These are phyloP conservation scores for Colletotrichum sp. DNA, from an alignment of 2,329 filamentous ascomycete species.

Conservation along the genomic window DNA sequence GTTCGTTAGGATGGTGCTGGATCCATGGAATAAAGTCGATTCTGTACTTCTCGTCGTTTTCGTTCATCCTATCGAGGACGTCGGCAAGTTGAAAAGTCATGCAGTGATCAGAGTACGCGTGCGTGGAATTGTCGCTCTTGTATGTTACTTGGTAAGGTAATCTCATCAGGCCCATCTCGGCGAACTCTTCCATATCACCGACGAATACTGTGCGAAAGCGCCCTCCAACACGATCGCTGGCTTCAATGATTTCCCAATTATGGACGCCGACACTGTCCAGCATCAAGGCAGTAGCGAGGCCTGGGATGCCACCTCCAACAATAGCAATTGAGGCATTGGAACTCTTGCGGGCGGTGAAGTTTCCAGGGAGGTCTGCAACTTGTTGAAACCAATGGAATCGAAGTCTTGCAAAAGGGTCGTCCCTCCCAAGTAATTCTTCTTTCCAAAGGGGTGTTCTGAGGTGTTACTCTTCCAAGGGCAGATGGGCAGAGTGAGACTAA, in stretches of 20 bases:
- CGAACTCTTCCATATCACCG: conserved; percentile 57
- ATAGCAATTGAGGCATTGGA: conserved; percentile 50
- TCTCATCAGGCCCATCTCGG: conserved; percentile 65
- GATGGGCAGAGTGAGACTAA: not conserved
- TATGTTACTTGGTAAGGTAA: conserved; percentile 38
- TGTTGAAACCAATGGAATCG: conserved; percentile 43
- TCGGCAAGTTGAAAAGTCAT: conserved; percentile 65
- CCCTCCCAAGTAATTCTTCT: not conserved
- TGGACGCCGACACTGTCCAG: conserved; percentile 54
- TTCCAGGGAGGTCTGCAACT: conserved; percentile 37
- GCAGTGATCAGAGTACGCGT: conserved; percentile 61
- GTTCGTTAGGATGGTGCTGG: conserved; percentile 56
- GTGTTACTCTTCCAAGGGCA: not conserved
- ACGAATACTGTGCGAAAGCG: conserved; percentile 65
- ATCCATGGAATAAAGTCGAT: conserved; percentile 69
- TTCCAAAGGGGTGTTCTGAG: not conserved
- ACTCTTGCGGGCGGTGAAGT: conserved; percentile 20
- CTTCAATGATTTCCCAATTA: conserved; percentile 63
- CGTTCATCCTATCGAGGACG: conserved; percentile 60
- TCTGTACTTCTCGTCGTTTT: conserved; percentile 46
- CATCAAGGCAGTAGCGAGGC: conserved; percentile 57
- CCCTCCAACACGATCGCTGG: conserved; percentile 60
- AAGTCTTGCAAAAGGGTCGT: conserved; percentile 15
- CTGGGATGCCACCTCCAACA: conserved; percentile 65
- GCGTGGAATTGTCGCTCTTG: conserved; percentile 53